Evolutionary conservation across 1,139 yeast species (phyloP), one percentile per base, ranked within the genome.

Genomic region (Debaryomycetaceae sp.): DNA sequence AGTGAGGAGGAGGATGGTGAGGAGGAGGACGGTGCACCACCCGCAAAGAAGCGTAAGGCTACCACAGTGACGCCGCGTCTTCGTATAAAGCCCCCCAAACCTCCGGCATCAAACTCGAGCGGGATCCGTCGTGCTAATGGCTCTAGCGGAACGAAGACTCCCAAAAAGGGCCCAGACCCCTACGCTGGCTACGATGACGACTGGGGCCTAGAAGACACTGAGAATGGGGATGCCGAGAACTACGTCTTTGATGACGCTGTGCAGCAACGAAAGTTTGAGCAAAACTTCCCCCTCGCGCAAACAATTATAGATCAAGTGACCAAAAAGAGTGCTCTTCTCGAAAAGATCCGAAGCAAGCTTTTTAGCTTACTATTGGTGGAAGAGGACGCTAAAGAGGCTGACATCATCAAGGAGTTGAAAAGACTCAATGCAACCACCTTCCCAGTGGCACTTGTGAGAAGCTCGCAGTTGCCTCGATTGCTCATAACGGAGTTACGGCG

Each of bases 191-290:
- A 53, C 30, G 73, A 66, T 42, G 50, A 62, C 4, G 73, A 66
- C 43, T 66, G 73, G 73, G 72, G 72, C 2, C 35, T 65, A 14
- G 67, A 61, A 7, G 69, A 61, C 15, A 39, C 45, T 21, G 36
- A 48, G 11, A 42, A 41, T 5, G 41, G 35, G 25, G 47, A 41
- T 17, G 71, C 69, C 0, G 54, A 64, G 40, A 64, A 55, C 37
- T 53, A n/a, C 6, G 44, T 66, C 3, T 66, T 53, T 37, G 67
- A 63, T 6, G 46, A 56, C 18, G 51, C 48, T 29, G 34, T 47
- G 10, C 58, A 61, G 21, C 70, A 65, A 41, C 36, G 34, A 2
- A 32, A 45, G 18, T 58, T 63, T 28, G 45, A 43, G 10, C 31
- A 39, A 3, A 43, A 42, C 5, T 51, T 64, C 27, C 65, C 66